phyloP scores from a whole-genome alignment of 768 basidiomycete species.

The Boletus subcaerulescens region DNA sequence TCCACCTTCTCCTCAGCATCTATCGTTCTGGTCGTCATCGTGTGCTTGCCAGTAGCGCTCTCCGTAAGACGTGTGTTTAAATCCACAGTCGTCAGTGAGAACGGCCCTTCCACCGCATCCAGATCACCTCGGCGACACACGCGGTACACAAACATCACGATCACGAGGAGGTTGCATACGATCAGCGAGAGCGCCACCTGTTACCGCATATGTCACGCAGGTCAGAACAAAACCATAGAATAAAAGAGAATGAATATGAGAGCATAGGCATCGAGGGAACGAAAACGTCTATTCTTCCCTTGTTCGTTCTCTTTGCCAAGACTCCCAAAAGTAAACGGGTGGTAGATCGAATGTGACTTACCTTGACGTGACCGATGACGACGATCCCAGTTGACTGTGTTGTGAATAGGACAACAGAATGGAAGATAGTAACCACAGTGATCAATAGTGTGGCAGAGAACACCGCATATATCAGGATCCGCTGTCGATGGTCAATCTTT shows the following conservation, averaged over 20 bases:
- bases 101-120: background rate
- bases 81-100: conserved; percentile 16
- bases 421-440: conserved; percentile 20
- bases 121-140: conserved; percentile 7
- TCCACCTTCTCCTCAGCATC: too few relatives aligned
- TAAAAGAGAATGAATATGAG: too few relatives aligned
- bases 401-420: conserved; percentile 12
- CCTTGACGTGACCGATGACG: conserved; percentile 26
- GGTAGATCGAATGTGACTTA: conserved; percentile 1
- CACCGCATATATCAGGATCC: conserved; percentile 14
- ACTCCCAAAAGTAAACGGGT: background rate
- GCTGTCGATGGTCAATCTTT: conserved; percentile 9
- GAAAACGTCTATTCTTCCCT: background rate
- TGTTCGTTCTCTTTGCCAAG: background rate
- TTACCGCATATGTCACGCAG: background rate
- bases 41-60: background rate
- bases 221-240: background rate
- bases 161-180: conserved; percentile 27
- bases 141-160: conserved; percentile 24
- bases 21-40: background rate
- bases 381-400: background rate
- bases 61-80: background rate
- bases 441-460: conserved; percentile 23
- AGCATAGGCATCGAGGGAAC: too few relatives aligned
- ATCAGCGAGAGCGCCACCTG: conserved; percentile 24